These are phyloP conservation scores for Barbarea vulgaris DNA, from an alignment of 345 rosid genomes.

Conservation along the genomic window DNA sequence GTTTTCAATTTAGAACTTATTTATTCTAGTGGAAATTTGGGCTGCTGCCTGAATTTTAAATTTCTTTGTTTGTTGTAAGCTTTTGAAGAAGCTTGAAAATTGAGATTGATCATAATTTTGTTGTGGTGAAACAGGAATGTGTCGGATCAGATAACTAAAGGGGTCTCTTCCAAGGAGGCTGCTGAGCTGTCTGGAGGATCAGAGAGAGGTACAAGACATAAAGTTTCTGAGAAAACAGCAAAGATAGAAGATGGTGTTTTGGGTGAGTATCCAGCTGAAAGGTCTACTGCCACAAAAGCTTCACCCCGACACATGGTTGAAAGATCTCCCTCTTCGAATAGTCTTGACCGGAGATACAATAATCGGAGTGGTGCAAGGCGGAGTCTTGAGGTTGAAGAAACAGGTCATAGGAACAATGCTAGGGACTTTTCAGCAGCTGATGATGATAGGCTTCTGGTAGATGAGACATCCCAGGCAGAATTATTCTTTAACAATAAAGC, in stretches of 20 bases:
- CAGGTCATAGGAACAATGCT: slow-evolving; percentile 59
- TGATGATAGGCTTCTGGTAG: slow-evolving; percentile 65
- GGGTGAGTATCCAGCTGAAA: slow-evolving; percentile 67
- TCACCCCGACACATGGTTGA: slow-evolving; percentile 68
- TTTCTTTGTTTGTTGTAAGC: slow-evolving; percentile 5
- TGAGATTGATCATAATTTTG: slow-evolving; percentile 13
- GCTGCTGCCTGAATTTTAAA: neutral
- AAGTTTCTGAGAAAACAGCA: slow-evolving; percentile 54
- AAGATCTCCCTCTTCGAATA: slow-evolving; percentile 79
- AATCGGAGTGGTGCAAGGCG: slow-evolving; percentile 61
- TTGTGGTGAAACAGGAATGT: slow-evolving; percentile 53
- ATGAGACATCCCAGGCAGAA: slow-evolving; percentile 67
- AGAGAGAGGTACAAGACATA: slow-evolving; percentile 64
- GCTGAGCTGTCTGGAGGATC: slow-evolving; percentile 54
- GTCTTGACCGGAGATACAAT: slow-evolving; percentile 71
- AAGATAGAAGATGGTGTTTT: slow-evolving; percentile 68
- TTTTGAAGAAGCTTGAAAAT: slow-evolving; percentile 11
- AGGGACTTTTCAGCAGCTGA: slow-evolving; percentile 54
- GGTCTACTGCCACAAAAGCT: slow-evolving; percentile 73
- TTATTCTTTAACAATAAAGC: slow-evolving; percentile 57
- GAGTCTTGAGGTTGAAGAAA: slow-evolving; percentile 75
- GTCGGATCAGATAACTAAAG: slow-evolving; percentile 58
- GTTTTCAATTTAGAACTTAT: neutral
- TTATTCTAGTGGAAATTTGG: neutral
- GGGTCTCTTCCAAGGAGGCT: slow-evolving; percentile 57